Evolutionary conservation across 306 rosid genomes (phyloP), one percentile per base, ranked within the genome.

Genomic region (Vigna angularis): DNA sequence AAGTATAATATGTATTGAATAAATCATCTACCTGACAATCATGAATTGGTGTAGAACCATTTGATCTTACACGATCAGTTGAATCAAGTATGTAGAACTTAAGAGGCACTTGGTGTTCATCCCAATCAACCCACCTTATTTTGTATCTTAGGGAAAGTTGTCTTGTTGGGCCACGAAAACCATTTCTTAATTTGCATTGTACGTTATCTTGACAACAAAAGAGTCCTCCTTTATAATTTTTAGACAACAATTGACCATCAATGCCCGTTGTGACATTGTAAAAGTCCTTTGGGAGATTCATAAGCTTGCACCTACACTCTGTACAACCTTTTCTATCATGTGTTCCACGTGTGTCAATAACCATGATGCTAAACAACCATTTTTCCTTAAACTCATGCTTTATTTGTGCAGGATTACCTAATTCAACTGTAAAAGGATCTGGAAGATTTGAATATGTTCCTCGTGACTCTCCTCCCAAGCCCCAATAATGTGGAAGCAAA

Each of bases 41-140:
- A 49, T 49, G 53, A 49, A 49, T 4, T 49, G 5, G 5, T 49
- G 18, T 49, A 14, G 53, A 49, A 5, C 53, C 18, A 15, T 49
- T 49, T 49, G 18, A 49, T 49, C 53, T 49, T 5, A 49, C 4
- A 49, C 18, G 7, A 49, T 49, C 7, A 49, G 53, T 15, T 15
- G 53, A 15, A 49, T 49, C 53, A 15, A 78, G 70, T 30, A 68
- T 30, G 13, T 78, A 69, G 32, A 78, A 4, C 56, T 40, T 69
- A 28, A 78, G 1, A 0, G 81, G 75, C 3, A 77, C 51, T 30
- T 68, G 69, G 15, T 55, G 4, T n/a, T 44, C 16, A 6, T 68
- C 16, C 82, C 75, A 78, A 34, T 78, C 61, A 30, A 67, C 68
- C 36, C 32, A 77, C 9, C 17, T 67, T 66, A 77, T n/a, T 28